Conservation (phyloP, 2,329 filamentous ascomycete genomes). For the Aspergillus eucalypticola region DNA sequence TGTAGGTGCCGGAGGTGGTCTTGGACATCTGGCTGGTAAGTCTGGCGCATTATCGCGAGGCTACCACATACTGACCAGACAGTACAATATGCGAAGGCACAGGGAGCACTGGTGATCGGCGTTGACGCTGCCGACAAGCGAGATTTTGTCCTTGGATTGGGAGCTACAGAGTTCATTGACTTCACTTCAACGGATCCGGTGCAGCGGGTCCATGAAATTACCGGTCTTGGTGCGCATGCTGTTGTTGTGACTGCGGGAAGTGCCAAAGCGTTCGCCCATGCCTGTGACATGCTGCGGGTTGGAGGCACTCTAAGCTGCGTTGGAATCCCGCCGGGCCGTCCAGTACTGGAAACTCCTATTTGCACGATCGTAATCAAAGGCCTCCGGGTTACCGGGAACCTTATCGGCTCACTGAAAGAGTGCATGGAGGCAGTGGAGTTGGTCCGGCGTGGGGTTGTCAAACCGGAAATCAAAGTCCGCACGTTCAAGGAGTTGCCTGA, state of each 20-base stretch:
- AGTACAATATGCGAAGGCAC: conserved; percentile 49
- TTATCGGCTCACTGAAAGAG: conserved; percentile 49
- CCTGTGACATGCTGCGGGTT: conserved; percentile 47
- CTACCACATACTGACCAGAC: conserved; percentile 2
- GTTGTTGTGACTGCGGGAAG: conserved; percentile 47
- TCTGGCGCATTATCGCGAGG: background rate
- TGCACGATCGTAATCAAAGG: conserved; percentile 50
- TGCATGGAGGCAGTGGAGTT: conserved; percentile 50
- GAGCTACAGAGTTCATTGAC: conserved; percentile 45
- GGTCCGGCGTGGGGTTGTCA: conserved; percentile 45
- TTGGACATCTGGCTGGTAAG: conserved; percentile 49
- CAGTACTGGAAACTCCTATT: conserved; percentile 44
- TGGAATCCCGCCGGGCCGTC: conserved; percentile 45
- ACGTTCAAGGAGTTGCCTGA: conserved; percentile 44
- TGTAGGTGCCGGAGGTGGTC: conserved; percentile 49
- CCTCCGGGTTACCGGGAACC: conserved; percentile 45
- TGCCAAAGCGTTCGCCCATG: conserved; percentile 44
- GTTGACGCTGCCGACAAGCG: conserved; percentile 45
- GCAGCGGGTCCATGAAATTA: conserved; percentile 39
- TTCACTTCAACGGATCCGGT: conserved; percentile 39
- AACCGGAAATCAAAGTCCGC: conserved; percentile 44
- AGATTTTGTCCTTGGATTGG: conserved; percentile 42
- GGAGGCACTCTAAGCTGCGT: conserved; percentile 48
- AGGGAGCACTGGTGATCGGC: conserved; percentile 46
- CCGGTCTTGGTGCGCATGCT: conserved; percentile 43